These are phyloP conservation scores for Sporothrix mexicana DNA, from an alignment of 2,329 filamentous ascomycete species.

Conservation along the genomic window DNA sequence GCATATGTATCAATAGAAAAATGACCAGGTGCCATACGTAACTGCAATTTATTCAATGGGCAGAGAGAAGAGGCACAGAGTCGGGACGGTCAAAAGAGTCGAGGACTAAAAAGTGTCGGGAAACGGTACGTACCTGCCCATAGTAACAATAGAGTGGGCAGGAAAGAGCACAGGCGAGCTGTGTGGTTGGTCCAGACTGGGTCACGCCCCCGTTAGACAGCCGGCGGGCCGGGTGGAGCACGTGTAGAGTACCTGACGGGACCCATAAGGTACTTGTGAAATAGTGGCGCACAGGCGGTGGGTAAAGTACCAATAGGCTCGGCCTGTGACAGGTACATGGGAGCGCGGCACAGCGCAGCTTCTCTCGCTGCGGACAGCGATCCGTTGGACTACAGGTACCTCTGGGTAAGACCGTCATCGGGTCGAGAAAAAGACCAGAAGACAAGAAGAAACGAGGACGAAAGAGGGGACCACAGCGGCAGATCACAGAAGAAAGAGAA, in stretches of 20 bases:
- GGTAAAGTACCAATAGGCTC: background rate
- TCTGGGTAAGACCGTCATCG: background rate
- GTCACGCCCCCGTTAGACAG: conserved; percentile 35
- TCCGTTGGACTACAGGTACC: conserved; percentile 7
- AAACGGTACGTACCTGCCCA: conserved; percentile 19
- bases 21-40: conserved; percentile 8
- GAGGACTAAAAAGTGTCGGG: background rate
- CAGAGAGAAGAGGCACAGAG: background rate
- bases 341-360: conserved; percentile 27
- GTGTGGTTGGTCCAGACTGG: conserved; percentile 33
- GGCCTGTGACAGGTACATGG: background rate
- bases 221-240: conserved; percentile 37
- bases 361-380: conserved; percentile 25
- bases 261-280: background rate
- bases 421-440: conserved; percentile 10
- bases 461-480: background rate
- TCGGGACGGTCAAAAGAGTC: background rate
- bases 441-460: no score
- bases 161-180: conserved; percentile 26
- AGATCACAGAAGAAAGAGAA: background rate
- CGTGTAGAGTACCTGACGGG: conserved; percentile 29
- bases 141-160: conserved; percentile 2
- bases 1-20: background rate
- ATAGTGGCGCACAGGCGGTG: no score
- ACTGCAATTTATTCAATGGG: conserved; percentile 2